These are phyloP conservation scores for Malus hybrid DNA, from an alignment of 331 rosid species.

Conservation along the genomic window DNA sequence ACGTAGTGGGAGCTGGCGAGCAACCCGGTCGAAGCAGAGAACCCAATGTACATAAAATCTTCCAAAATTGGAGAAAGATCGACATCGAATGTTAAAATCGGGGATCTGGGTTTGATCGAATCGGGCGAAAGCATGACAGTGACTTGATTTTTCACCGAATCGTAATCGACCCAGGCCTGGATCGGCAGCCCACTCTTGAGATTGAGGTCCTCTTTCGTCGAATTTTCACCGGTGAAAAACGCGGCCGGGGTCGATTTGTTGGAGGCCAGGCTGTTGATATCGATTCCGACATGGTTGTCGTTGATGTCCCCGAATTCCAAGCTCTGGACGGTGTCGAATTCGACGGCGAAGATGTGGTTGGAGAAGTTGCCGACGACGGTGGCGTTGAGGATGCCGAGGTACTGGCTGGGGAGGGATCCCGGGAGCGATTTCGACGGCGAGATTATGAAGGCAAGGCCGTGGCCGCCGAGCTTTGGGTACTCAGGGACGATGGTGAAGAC, in stretches of 20 bases:
- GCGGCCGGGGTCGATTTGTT: slow-evolving; percentile 36
- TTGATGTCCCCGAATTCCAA: slow-evolving; percentile 54
- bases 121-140: slow-evolving; percentile 40
- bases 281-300: slow-evolving; percentile 58
- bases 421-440: slow-evolving; percentile 32
- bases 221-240: slow-evolving; percentile 10
- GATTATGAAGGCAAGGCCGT: slow-evolving; percentile 69
- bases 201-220: slow-evolving; percentile 21
- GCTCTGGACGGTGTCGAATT: slow-evolving; percentile 68
- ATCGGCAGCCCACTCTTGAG: slow-evolving; percentile 42
- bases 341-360: slow-evolving; percentile 38
- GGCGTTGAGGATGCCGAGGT: slow-evolving; percentile 55
- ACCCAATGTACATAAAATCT: too few species aligned
- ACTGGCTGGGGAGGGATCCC: slow-evolving; percentile 50
- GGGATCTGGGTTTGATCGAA: too few species aligned
- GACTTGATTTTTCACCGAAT: slow-evolving; percentile 19
- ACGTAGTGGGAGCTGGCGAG: too few species aligned
- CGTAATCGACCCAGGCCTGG: slow-evolving; percentile 63
- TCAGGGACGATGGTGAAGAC: slow-evolving; percentile 40
- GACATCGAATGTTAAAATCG: too few species aligned
- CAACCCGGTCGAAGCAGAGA: too few species aligned
- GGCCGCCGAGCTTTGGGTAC: slow-evolving; percentile 62
- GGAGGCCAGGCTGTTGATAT: slow-evolving; percentile 50
- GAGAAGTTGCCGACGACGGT: slow-evolving; percentile 31
- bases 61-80: too few species aligned